These are phyloP conservation scores for Neofusicoccum laricinum DNA, from an alignment of 2,329 filamentous ascomycete genomes.

Conservation along the genomic window DNA sequence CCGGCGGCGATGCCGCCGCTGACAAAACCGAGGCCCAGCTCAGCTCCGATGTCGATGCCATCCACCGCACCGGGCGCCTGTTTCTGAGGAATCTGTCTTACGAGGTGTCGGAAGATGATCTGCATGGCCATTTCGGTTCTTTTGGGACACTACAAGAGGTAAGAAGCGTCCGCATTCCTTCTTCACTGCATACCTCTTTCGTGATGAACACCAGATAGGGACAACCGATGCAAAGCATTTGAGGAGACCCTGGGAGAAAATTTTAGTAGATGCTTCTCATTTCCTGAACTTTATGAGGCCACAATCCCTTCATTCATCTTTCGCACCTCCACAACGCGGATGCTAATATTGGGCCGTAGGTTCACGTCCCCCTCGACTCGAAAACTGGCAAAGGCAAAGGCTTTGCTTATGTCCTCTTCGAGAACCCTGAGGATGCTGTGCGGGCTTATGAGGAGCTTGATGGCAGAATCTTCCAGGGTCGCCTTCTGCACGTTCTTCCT, in stretches of 20 bases:
- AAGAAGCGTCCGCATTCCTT: constrained; percentile 45
- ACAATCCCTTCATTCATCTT: not conserved
- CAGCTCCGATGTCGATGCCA: constrained; percentile 45
- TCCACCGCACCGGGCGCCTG: constrained; percentile 71
- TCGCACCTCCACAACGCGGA: constrained; percentile 19
- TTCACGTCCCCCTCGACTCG: constrained; percentile 77
- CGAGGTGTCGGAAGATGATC: constrained; percentile 70
- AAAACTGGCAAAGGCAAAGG: constrained; percentile 75
- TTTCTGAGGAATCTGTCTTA: constrained; percentile 91
- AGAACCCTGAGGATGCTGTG: constrained; percentile 68
- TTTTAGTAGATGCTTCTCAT: constrained; percentile 99
- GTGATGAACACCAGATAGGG: constrained; percentile 99
- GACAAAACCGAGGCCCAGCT: constrained; percentile 46
- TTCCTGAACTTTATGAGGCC: constrained; percentile 59
- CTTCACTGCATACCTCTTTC: constrained; percentile 18
- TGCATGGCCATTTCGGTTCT: constrained; percentile 66
- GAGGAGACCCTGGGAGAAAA: constrained; percentile 89
- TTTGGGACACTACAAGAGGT: constrained; percentile 86
- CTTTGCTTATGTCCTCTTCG: constrained; percentile 82
- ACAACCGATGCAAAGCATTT: constrained; percentile 96
- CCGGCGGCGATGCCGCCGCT: constrained; percentile 27
- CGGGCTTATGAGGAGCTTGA: constrained; percentile 78
- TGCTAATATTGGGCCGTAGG: constrained; percentile 52
- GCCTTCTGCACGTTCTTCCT: constrained; percentile 85
- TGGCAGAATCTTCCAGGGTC: constrained; percentile 85